These are phyloP conservation scores for Trametopsis cervina DNA, from an alignment of 768 basidiomycete genomes.

Conservation along the genomic window DNA sequence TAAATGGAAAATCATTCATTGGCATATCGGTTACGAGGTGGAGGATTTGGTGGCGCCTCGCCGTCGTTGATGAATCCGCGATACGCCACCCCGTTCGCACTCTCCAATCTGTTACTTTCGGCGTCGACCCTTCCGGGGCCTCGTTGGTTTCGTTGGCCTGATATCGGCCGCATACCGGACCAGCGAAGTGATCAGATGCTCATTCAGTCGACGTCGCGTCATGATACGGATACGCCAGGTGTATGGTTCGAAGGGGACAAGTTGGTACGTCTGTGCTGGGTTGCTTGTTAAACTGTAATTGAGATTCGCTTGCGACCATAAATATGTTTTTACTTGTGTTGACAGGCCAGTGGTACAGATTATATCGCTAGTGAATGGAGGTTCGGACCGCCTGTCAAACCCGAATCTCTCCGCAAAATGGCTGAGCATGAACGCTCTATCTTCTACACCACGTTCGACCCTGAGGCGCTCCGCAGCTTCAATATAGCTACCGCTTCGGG, in stretches of 20 bases:
- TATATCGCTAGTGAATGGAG: not conserved
- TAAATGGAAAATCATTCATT: no score
- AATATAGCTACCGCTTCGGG: not conserved
- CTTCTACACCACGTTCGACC: not conserved
- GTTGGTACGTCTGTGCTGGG: constrained; percentile 1
- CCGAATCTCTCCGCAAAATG: not conserved
- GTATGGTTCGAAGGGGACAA: not conserved
- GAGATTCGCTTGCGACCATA: not conserved
- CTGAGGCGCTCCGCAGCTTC: not conserved
- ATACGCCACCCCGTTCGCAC: constrained; percentile 4
- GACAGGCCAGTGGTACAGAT: not conserved
- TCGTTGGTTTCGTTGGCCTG: not conserved
- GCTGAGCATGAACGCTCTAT: not conserved
- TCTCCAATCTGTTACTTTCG: not conserved
- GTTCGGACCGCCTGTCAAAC: not conserved
- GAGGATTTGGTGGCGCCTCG: no score
- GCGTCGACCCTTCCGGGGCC: not conserved
- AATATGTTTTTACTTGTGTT: not conserved
- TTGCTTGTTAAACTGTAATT: not conserved
- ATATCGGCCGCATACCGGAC: constrained; percentile 5
- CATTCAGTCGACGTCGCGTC: not conserved
- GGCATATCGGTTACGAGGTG: no score
- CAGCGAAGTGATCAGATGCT: constrained; percentile 1
- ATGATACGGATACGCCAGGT: constrained; percentile 3
- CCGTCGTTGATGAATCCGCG: not conserved